These are phyloP conservation scores for Aureobasidium sp. DNA, from an alignment of 2,329 filamentous ascomycete species.

Conservation along the genomic window DNA sequence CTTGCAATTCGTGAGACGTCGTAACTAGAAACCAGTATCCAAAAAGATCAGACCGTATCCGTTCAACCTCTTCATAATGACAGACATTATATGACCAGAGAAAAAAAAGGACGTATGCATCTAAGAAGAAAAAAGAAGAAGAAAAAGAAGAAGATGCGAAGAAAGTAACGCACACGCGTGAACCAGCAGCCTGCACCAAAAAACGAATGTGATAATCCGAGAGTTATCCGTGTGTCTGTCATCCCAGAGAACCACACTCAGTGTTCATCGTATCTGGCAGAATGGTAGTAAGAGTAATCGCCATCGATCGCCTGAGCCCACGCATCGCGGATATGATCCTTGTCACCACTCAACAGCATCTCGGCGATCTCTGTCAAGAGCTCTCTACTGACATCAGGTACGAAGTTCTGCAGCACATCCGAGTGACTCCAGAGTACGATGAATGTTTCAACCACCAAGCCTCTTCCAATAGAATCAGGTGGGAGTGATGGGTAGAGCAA, in stretches of 20 bases:
- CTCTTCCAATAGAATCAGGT: constrained; percentile 8
- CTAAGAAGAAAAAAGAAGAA: neutral
- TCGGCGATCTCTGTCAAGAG: constrained; percentile 11
- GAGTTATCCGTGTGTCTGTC: neutral
- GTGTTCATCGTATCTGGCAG: constrained; percentile 9
- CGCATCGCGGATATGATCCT: constrained; percentile 11
- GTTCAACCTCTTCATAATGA: neutral
- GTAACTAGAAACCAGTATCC: neutral
- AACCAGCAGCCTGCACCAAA: constrained; percentile 4
- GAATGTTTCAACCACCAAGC: constrained; percentile 10
- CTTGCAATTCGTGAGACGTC: neutral
- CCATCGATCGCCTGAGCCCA: constrained; percentile 11
- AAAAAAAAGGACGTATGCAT: neutral
- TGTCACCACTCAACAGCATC: constrained; percentile 11
- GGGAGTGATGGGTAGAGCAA: constrained; percentile 8
- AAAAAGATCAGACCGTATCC: neutral
- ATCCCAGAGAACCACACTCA: neutral
- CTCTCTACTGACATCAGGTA: constrained; percentile 8
- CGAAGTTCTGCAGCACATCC: constrained; percentile 4
- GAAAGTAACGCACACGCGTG: neutral
- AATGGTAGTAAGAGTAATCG: constrained; percentile 11
- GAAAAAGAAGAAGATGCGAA: neutral
- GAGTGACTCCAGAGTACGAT: constrained; percentile 12
- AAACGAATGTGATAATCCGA: neutral
- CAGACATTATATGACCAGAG: neutral